Conservation (phyloP, 1,139 yeast species). For the Debaryomycetaceae sp. region DNA sequence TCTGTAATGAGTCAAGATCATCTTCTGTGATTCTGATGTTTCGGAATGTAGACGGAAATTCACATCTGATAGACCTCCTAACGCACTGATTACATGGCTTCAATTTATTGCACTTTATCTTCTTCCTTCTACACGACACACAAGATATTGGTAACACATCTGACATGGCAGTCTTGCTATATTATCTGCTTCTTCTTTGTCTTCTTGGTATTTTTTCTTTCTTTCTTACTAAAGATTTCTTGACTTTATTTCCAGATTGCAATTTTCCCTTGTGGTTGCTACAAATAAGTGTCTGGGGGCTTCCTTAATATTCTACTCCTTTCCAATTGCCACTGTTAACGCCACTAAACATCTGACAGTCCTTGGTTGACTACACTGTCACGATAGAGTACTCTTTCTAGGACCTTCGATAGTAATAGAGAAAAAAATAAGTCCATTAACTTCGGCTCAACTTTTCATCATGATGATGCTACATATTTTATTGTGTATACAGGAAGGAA, state of each 20-base stretch:
- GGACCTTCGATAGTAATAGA: neutral
- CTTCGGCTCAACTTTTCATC: neutral
- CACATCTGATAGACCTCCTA: slow-evolving; percentile 29
- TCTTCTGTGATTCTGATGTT: slow-evolving; percentile 32
- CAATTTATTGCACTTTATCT: slow-evolving; percentile 38
- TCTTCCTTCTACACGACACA: slow-evolving; percentile 40
- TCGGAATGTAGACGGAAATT: slow-evolving; percentile 39
- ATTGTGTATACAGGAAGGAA: neutral
- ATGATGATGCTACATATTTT: neutral
- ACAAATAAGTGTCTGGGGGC: too few species aligned
- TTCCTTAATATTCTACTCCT: too few species aligned
- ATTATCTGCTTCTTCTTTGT: too few species aligned
- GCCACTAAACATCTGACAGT: too few species aligned
- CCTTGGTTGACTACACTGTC: too few species aligned
- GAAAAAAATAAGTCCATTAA: neutral
- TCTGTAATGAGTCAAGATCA: slow-evolving; percentile 9
- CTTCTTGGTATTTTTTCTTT: too few species aligned
- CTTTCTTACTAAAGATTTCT: too few species aligned
- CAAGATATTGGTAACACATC: slow-evolving; percentile 40
- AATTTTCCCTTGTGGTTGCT: too few species aligned
- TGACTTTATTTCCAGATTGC: too few species aligned
- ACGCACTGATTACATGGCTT: slow-evolving; percentile 42
- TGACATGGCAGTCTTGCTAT: slow-evolving; percentile 17
- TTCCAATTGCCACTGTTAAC: too few species aligned
- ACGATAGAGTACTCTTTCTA: neutral